phyloP scores from a whole-genome alignment of 208 protist species.

The Trypanosoma platydactyli region DNA sequence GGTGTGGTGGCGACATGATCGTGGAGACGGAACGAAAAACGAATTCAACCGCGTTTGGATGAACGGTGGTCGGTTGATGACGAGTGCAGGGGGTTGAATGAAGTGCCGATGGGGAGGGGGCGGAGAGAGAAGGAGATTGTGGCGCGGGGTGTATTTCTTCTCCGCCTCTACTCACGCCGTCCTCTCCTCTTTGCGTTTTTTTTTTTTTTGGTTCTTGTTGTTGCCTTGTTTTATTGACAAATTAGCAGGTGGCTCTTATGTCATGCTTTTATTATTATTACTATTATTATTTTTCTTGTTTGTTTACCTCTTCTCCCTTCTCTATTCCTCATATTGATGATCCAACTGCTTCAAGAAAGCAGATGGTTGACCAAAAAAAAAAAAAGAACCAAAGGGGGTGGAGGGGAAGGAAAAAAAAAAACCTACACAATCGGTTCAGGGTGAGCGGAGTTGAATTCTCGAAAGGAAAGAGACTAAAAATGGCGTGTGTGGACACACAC shows the following conservation, averaged over 20 bases:
- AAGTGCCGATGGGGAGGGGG: neutral
- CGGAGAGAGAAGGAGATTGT: neutral
- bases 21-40: too few species aligned
- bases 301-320: neutral
- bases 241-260: too few species aligned
- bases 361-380: neutral
- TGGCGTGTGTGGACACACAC: neutral
- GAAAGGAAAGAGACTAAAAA: neutral
- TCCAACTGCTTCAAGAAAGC: neutral
- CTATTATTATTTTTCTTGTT: too few species aligned
- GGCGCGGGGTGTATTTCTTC: neutral
- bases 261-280: too few species aligned
- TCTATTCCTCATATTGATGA: neutral
- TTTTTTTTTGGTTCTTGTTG: neutral
- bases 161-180: neutral
- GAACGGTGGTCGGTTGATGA: too few species aligned
- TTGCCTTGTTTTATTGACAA: neutral
- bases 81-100: too few species aligned
- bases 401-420: too few species aligned
- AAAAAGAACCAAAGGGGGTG: constrained; percentile 1
- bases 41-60: too few species aligned
- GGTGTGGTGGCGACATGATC: too few species aligned
- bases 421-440: neutral
- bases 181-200: too few species aligned
- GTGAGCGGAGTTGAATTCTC: too few species aligned